These are phyloP conservation scores for Cercospora brassicicola DNA, from an alignment of 2,329 filamentous ascomycete species.

Conservation along the genomic window DNA sequence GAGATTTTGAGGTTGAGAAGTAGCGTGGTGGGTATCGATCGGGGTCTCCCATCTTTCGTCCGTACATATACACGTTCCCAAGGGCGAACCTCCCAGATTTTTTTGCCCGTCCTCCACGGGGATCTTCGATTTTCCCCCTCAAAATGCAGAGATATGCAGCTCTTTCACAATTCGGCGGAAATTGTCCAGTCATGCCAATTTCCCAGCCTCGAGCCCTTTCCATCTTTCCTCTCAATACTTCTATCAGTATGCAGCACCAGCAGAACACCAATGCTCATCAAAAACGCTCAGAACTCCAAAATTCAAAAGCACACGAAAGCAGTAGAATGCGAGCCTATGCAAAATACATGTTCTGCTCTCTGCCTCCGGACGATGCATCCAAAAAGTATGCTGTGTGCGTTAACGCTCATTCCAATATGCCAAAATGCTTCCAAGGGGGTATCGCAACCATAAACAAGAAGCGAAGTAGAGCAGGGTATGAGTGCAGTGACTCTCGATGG, in stretches of 20 bases:
- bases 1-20: not conserved
- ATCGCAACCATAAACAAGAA: conserved; percentile 21
- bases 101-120: not conserved
- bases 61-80: not conserved
- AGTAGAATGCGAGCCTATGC: not conserved
- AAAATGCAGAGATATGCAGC: not conserved
- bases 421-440: conserved; percentile 4
- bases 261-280: not conserved
- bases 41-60: not conserved
- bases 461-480: conserved; percentile 19
- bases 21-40: not conserved
- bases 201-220: not conserved
- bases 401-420: conserved; percentile 2
- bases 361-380: not conserved
- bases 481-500: conserved; percentile 1
- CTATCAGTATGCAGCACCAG: not conserved
- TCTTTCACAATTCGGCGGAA: not conserved
- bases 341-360: not conserved
- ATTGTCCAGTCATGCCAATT: conserved; percentile 3
- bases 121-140: not conserved
- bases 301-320: not conserved
- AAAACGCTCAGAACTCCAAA: not conserved
- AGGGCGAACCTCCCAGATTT: not conserved
- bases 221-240: not conserved
- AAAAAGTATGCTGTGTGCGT: conserved; percentile 2